Evolutionary conservation across 73 alveolate species (phyloP).

Genomic region (Chromera velia): DNA sequence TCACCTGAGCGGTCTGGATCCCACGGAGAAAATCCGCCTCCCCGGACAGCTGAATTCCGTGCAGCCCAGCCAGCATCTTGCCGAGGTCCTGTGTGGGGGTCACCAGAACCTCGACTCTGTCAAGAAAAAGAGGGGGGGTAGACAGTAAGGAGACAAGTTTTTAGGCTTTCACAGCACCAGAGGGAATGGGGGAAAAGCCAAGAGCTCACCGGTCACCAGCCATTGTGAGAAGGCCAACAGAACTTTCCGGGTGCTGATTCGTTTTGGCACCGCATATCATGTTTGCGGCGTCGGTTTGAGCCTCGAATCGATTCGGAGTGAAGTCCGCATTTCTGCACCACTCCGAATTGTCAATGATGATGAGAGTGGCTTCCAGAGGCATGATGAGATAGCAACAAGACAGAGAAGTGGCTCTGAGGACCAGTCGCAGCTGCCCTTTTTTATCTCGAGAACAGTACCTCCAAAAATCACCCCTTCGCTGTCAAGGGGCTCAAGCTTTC

Average conservation of each 20-base stretch:
- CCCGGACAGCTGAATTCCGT: constrained; percentile 52
- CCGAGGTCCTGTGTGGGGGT: constrained; percentile 66
- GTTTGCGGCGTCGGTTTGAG: constrained; percentile 63
- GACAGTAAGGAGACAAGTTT: neutral
- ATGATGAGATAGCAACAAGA: no score
- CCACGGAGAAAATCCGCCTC: constrained; percentile 56
- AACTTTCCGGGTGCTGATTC: constrained; percentile 65
- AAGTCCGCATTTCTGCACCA: constrained; percentile 70
- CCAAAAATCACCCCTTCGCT: no score
- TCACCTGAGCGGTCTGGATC: constrained; percentile 47
- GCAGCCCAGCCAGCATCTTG: constrained; percentile 46
- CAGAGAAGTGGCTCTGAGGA: no score
- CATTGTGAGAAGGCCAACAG: constrained; percentile 70
- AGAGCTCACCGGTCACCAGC: constrained; percentile 64
- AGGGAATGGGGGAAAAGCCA: neutral
- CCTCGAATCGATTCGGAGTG: constrained; percentile 62
- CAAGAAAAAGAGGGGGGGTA: neutral
- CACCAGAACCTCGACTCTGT: constrained; percentile 50
- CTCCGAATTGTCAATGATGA: constrained; percentile 63
- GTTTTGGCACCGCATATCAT: constrained; percentile 65
- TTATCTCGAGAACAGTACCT: no score
- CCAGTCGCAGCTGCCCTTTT: no score
- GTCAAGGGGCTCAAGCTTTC: no score
- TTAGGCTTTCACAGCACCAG: neutral
- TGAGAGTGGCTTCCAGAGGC: neutral